Base-by-base conservation (phyloP, 2,329 filamentous ascomycete genomes). In the Sarocladium brachiariae region DNA sequence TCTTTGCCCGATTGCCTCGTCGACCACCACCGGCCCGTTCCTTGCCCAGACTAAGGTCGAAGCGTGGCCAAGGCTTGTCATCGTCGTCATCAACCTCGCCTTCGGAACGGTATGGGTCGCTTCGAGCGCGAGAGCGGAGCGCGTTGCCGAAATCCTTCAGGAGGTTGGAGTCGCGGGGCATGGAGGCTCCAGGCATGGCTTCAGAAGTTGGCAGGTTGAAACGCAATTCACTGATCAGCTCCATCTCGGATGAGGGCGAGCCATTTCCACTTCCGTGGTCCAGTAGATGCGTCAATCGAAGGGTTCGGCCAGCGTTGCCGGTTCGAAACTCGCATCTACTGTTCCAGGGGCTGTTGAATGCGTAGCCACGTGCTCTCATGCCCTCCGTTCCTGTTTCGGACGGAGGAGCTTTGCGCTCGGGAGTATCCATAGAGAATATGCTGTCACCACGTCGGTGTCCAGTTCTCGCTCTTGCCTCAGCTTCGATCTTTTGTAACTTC, bases 1-100 rank as follows among this genome's bases (percentile, higher is more conserved):
- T 72, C 71, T 99, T 99, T 3, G 89, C 91, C 60, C 88, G 81
- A 65, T 88, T 90, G 0, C 92, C 92, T 39, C 85, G 78, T 61
- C 87, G 86, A 0, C 92, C 92, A 19, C 92, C 92, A 1, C 92
- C 92, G 0, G 91, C 91, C 51, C 79, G 81, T 66, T 97, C 92
- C 56, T 81, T 80, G 1, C 90, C 92, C 0, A 96, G 73, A 19
- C 82, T 86, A 2, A 93, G 64, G 61, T 92, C 87, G 50, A 92
- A 37, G 8, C 33, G 30, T 13, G n/a, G n/a, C n/a, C 6, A 16
- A n/a, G 11, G 46, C 3, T 25, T 18, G n/a, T 74, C 68, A 27
- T 61, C 55, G 13, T 59, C 59, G 46, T 61, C 63, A 8, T 57
- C 60, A 5, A 7, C 6, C n/a, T 64, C 64, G 1, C 59, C 54